Percentiles rank a stretch among this genome's conserved stretches.
Evolutionary conservation across 148 eudicot species (phyloP).

Genomic region (Rhododendron mucronatum): DNA sequence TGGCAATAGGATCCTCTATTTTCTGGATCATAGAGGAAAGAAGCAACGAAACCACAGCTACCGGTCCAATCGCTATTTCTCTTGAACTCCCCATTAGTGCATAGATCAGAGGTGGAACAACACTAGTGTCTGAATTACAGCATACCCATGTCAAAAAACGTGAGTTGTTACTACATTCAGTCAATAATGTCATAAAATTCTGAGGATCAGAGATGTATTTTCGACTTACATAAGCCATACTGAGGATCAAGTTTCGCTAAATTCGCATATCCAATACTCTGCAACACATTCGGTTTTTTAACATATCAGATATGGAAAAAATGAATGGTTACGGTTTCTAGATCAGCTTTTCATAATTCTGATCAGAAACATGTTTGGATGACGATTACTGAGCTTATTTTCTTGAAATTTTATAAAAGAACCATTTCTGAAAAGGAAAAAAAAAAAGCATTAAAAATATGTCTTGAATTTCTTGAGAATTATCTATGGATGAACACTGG

Average conservation of each 20-base stretch:
- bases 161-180: too few relatives aligned
- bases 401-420: background rate
- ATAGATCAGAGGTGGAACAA: constrained; percentile 45
- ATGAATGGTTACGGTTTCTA: background rate
- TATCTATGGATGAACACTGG: background rate
- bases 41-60: constrained; percentile 45
- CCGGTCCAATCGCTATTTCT: constrained; percentile 51
- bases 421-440: background rate
- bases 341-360: background rate
- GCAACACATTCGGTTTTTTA: constrained; percentile 16
- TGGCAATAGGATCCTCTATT: constrained; percentile 23
- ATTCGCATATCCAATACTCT: constrained; percentile 64
- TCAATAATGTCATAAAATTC: background rate
- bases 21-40: constrained; percentile 34
- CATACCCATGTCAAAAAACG: background rate
- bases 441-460: too few relatives aligned
- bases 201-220: background rate
- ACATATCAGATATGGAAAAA: background rate
- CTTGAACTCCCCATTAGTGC: constrained; percentile 52
- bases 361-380: background rate
- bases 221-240: constrained; percentile 50
- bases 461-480: background rate
- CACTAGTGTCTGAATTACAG: constrained; percentile 23
- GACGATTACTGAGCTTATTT: background rate
- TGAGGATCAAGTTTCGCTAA: constrained; percentile 58